phyloP scores from a whole-genome alignment of 2,329 filamentous ascomycete species.

The Parascedosporium putredinis region DNA sequence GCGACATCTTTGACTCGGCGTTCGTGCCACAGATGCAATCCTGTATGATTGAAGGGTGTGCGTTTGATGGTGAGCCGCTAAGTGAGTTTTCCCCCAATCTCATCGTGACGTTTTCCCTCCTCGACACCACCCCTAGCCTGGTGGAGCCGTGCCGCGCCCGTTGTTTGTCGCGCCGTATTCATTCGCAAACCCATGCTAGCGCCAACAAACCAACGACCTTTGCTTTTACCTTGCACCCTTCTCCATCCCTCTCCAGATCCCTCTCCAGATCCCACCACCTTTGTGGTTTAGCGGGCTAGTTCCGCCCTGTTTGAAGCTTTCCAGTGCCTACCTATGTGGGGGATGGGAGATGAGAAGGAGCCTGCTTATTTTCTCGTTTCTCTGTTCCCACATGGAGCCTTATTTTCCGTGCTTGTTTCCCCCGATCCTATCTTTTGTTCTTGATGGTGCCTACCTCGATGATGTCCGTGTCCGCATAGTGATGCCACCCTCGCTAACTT shows the following conservation, averaged over 20 bases:
- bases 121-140: background rate
- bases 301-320: no score
- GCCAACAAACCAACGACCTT: background rate
- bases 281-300: no score
- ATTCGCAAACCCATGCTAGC: background rate
- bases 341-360: background rate
- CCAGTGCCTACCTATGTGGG: no score
- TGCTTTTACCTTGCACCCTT: no score
- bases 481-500: background rate
- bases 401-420: no score
- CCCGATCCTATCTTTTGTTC: no score
- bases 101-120: background rate
- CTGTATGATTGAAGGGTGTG: conserved; percentile 12
- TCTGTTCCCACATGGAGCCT: background rate
- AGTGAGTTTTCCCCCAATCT: conserved; percentile 6
- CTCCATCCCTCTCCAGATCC: background rate
- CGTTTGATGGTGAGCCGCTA: conserved; percentile 1
- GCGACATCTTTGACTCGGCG: conserved; percentile 4
- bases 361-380: background rate
- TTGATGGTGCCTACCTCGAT: no score
- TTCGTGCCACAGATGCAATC: conserved; percentile 10
- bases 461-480: no score
- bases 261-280: no score
- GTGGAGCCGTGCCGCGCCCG: background rate
- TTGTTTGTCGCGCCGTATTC: no score